These are phyloP conservation scores for Penicillium sp. DNA, from an alignment of 2,329 filamentous ascomycete genomes.

Conservation along the genomic window DNA sequence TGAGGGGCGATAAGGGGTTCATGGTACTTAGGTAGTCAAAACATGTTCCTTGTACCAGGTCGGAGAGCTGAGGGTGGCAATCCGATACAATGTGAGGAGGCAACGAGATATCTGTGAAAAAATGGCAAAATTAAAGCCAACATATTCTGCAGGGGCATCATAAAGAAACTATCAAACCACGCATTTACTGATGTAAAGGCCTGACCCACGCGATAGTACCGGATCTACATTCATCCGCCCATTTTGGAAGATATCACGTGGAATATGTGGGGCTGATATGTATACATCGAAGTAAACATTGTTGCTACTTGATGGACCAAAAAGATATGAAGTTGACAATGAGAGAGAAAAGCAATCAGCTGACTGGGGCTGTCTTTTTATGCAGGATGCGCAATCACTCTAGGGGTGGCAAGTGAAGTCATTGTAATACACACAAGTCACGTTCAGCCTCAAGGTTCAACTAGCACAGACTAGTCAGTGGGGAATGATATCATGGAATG, in stretches of 20 bases:
- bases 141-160: background rate
- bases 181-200: background rate
- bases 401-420: background rate
- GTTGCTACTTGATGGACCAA: too few relatives aligned
- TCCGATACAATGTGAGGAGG: background rate
- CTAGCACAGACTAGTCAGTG: slow-evolving; percentile 7
- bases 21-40: background rate
- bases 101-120: slow-evolving; percentile 1
- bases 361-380: too few relatives aligned
- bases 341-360: background rate
- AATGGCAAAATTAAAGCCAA: background rate
- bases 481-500: slow-evolving; percentile 12
- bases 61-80: background rate
- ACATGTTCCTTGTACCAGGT: background rate
- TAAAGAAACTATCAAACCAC: background rate
- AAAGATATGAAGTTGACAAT: background rate
- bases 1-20: background rate
- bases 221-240: too few relatives aligned
- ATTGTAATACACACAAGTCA: background rate
- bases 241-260: too few relatives aligned
- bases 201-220: too few relatives aligned
- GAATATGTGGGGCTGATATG: too few relatives aligned
- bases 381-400: too few relatives aligned
- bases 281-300: too few relatives aligned
- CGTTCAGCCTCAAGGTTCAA: slow-evolving; percentile 1